phyloP scores from a whole-genome alignment of 495 filamentous ascomycete species.

The Penicillium fimorum region DNA sequence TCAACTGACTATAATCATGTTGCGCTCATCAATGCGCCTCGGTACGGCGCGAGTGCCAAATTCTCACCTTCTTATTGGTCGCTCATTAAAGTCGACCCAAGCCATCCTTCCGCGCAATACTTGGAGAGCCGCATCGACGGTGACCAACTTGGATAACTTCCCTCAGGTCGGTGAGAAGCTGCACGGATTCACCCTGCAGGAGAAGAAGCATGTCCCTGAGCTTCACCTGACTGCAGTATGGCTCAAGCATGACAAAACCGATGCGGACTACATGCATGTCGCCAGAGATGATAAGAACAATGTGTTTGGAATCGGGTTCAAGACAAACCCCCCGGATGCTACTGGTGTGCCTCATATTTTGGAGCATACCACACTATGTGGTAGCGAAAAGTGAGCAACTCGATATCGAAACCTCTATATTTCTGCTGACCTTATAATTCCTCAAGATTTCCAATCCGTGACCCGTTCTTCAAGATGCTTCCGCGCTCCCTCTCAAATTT shows the following conservation, averaged over 20 bases:
- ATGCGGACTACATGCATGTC: conserved; percentile 93
- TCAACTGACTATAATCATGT: conserved; percentile 24
- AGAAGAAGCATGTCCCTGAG: conserved; percentile 89
- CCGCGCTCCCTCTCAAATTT: conserved; percentile 96
- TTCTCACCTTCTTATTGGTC: conserved; percentile 23
- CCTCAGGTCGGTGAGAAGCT: conserved; percentile 79
- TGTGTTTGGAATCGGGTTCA: conserved; percentile 98
- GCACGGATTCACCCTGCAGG: conserved; percentile 87
- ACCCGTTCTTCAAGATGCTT: conserved; percentile 99
- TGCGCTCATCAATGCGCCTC: conserved; percentile 35
- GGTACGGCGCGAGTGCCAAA: conserved; percentile 29
- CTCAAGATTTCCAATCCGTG: conserved; percentile 83
- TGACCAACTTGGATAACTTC: conserved; percentile 68
- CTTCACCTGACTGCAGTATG: conserved; percentile 88
- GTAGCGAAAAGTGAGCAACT: conserved; percentile 78
- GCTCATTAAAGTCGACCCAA: conserved; percentile 19
- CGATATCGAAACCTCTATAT: background rate
- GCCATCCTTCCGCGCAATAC: conserved; percentile 42
- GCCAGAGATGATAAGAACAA: conserved; percentile 95
- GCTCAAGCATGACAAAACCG: conserved; percentile 87
- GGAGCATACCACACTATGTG: conserved; percentile 94
- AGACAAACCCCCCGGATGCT: conserved; percentile 95
- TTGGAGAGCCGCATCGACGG: conserved; percentile 58
- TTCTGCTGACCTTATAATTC: background rate
- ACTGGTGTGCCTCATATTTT: conserved; percentile 96